These are phyloP conservation scores for Marasmius oreades DNA, from an alignment of 1,284 basidiomycete genomes.

Conservation along the genomic window DNA sequence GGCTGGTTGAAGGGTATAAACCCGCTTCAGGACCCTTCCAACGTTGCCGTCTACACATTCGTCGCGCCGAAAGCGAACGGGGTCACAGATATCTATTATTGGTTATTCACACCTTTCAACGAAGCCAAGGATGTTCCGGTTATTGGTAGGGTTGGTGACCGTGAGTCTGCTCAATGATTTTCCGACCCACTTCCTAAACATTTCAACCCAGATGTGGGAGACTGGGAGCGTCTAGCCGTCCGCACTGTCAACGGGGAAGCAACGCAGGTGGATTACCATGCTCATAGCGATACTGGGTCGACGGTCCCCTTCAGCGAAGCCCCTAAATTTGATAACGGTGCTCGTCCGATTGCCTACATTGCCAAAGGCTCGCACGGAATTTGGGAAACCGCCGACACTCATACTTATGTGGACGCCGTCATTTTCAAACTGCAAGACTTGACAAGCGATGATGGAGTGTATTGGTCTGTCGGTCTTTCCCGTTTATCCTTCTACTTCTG, in stretches of 20 bases:
- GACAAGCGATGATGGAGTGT: background rate
- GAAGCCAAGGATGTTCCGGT: background rate
- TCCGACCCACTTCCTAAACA: background rate
- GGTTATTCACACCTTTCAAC: slow-evolving; percentile 3
- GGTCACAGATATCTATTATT: slow-evolving; percentile 2
- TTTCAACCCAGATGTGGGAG: background rate
- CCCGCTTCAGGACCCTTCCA: background rate
- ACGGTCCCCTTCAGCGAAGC: background rate
- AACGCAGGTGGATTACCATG: slow-evolving; percentile 3
- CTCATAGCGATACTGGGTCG: background rate
- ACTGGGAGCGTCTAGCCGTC: slow-evolving; percentile 3
- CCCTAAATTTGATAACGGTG: slow-evolving; percentile 1
- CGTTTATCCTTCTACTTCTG: background rate
- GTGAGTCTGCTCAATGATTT: background rate
- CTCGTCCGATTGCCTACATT: background rate
- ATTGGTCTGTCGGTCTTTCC: background rate
- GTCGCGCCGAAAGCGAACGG: background rate
- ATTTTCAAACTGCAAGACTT: slow-evolving; percentile 1
- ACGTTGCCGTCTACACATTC: background rate
- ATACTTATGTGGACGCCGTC: slow-evolving; percentile 1
- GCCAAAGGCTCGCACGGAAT: slow-evolving; percentile 2
- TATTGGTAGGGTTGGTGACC: slow-evolving; percentile 2
- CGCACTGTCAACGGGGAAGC: slow-evolving; percentile 6
- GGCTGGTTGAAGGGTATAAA: background rate
- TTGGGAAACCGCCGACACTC: background rate